Conservation (phyloP, 352 stramenopile species). For the Halophytophthora polymorphica region DNA sequence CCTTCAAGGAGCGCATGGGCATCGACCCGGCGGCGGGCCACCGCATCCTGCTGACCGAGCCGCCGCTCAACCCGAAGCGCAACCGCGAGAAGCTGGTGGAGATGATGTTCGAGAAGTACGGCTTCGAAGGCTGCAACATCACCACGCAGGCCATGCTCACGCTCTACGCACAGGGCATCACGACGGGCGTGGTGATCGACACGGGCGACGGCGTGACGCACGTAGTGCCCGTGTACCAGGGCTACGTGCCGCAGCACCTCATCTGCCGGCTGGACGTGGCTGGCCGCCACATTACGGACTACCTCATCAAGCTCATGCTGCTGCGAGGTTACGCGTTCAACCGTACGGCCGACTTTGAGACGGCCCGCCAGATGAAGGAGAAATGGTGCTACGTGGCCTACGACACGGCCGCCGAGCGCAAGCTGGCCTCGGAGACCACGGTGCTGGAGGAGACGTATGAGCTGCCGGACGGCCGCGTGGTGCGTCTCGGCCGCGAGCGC, state of each 20-base stretch:
- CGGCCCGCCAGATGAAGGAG: constrained; percentile 93
- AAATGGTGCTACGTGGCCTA: constrained; percentile 93
- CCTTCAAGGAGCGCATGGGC: constrained; percentile 89
- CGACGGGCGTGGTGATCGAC: constrained; percentile 91
- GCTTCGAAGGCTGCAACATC: constrained; percentile 88
- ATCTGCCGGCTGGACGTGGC: constrained; percentile 91
- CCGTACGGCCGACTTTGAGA: constrained; percentile 91
- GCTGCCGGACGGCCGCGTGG: constrained; percentile 96
- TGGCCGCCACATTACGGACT: constrained; percentile 92
- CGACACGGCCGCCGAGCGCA: constrained; percentile 83
- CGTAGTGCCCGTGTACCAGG: constrained; percentile 89
- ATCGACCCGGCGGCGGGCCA: constrained; percentile 65
- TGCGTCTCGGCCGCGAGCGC: constrained; percentile 92
- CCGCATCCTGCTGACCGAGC: constrained; percentile 91
- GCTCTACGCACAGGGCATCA: constrained; percentile 89
- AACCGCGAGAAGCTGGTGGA: constrained; percentile 92
- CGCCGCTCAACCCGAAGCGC: constrained; percentile 89
- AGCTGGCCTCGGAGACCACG: constrained; percentile 89
- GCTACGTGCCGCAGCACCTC: constrained; percentile 88
- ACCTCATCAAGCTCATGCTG: constrained; percentile 94
- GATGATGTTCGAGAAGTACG: constrained; percentile 94
- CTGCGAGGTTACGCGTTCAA: constrained; percentile 91
- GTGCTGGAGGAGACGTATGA: constrained; percentile 91
- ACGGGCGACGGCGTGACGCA: constrained; percentile 93
- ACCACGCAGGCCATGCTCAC: constrained; percentile 93